phyloP scores from a whole-genome alignment of 2,329 filamentous ascomycete species.

The Pseudogymnoascus sp. region DNA sequence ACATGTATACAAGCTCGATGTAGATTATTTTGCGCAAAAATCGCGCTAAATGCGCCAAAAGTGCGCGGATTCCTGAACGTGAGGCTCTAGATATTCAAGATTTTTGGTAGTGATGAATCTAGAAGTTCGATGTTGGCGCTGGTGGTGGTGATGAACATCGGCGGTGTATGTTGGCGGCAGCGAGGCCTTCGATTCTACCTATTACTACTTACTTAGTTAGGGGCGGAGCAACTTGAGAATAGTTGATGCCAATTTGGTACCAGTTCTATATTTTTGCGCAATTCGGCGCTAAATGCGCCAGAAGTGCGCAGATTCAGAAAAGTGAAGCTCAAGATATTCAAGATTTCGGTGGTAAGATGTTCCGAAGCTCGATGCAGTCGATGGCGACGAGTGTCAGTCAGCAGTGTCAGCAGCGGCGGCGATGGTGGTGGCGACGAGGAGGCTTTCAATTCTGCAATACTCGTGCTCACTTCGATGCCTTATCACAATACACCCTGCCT shows the following conservation, averaged over 20 bases:
- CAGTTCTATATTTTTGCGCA: neutral
- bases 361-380: neutral
- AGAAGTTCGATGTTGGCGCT: neutral
- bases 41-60: neutral
- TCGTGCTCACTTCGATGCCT: too few relatives aligned
- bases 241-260: too few relatives aligned
- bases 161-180: too few relatives aligned
- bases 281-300: neutral
- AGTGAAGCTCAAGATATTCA: neutral
- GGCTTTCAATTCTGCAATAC: too few relatives aligned
- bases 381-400: too few relatives aligned
- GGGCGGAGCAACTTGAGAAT: too few relatives aligned
- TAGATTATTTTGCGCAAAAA: neutral
- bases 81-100: neutral
- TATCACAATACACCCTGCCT: too few relatives aligned
- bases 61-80: neutral
- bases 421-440: too few relatives aligned
- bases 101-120: neutral
- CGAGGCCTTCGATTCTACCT: too few relatives aligned
- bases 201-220: too few relatives aligned
- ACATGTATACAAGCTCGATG: neutral
- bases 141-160: too few relatives aligned
- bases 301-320: neutral
- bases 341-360: neutral
- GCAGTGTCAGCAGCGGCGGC: too few relatives aligned